Evolutionary conservation across 331 rosid genomes (phyloP).

Genomic region (Malus hybrid): DNA sequence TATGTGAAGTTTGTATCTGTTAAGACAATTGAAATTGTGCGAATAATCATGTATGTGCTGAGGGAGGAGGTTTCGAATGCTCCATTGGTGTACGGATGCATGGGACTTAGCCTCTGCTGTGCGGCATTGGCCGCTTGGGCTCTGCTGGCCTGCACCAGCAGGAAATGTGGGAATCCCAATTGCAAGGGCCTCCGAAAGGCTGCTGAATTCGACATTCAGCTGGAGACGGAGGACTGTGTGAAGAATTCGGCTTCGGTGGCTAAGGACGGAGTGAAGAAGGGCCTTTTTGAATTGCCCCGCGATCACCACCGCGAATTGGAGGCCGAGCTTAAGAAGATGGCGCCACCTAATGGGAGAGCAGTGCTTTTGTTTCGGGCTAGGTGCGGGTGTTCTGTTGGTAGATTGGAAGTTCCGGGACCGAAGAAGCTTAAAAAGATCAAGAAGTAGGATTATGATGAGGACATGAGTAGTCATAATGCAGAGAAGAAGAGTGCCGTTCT

Average conservation of each 20-base stretch:
- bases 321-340: slow-evolving; percentile 97
- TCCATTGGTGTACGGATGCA: slow-evolving; percentile 62
- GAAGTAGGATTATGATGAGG: slow-evolving; percentile 44
- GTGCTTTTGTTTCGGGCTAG: slow-evolving; percentile 72
- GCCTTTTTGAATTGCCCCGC: slow-evolving; percentile 74
- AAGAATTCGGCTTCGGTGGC: slow-evolving; percentile 44
- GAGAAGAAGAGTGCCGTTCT: slow-evolving; percentile 31
- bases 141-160: slow-evolving; percentile 46
- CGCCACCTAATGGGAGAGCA: slow-evolving; percentile 88
- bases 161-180: slow-evolving; percentile 74
- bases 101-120: slow-evolving; percentile 39
- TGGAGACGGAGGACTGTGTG: slow-evolving; percentile 95
- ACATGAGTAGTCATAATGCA: slow-evolving; percentile 42
- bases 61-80: slow-evolving; percentile 63
- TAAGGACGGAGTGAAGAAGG: slow-evolving; percentile 56
- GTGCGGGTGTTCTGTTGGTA: slow-evolving; percentile 97
- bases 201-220: slow-evolving; percentile 90
- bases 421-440: slow-evolving; percentile 70
- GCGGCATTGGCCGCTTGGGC: slow-evolving; percentile 68
- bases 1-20: slow-evolving; percentile 36
- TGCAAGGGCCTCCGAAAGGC: slow-evolving; percentile 78
- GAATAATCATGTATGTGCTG: slow-evolving; percentile 29
- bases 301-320: slow-evolving; percentile 89
- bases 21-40: slow-evolving; percentile 24
- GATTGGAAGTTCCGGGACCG: slow-evolving; percentile 90